Evolutionary conservation across 306 rosid genomes (phyloP).

Genomic region (Sindora glabra): DNA sequence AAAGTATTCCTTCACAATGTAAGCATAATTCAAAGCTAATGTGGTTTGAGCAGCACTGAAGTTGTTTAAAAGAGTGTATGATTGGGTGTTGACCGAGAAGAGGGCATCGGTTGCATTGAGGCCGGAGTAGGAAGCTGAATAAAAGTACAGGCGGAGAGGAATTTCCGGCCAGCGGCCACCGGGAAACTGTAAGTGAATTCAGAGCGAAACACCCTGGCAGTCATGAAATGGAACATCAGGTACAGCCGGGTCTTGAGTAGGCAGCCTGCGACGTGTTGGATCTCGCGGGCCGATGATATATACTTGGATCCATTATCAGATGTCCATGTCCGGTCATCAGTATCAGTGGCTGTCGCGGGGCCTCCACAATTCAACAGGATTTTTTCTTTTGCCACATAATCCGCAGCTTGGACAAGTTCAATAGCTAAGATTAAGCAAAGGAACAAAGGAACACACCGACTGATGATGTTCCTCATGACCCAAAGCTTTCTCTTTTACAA

Average conservation of each 20-base stretch:
- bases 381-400: conserved; percentile 58
- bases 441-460: conserved; percentile 6
- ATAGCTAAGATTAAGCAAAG: conserved; percentile 27
- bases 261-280: conserved; percentile 38
- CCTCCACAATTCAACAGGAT: conserved; percentile 77
- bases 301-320: conserved; percentile 61
- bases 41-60: conserved; percentile 38
- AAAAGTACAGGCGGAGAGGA: conserved; percentile 45
- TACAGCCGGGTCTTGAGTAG: conserved; percentile 66
- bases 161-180: conserved; percentile 35
- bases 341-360: conserved; percentile 34
- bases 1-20: conserved; percentile 29
- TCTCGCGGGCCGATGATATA: conserved; percentile 17
- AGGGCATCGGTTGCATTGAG: conserved; percentile 31
- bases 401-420: conserved; percentile 27
- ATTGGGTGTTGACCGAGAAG: conserved; percentile 26
- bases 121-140: conserved; percentile 31
- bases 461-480: conserved; percentile 29
- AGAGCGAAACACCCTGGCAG: conserved; percentile 50
- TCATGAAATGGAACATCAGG: conserved; percentile 59
- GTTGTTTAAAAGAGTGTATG: conserved; percentile 33
- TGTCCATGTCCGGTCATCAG: conserved; percentile 56
- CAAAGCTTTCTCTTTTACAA: background rate
- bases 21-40: conserved; percentile 31
- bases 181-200: conserved; percentile 52